Conservation (phyloP, 176 grass and related monocot genomes). For the Aegilops umbellulata region DNA sequence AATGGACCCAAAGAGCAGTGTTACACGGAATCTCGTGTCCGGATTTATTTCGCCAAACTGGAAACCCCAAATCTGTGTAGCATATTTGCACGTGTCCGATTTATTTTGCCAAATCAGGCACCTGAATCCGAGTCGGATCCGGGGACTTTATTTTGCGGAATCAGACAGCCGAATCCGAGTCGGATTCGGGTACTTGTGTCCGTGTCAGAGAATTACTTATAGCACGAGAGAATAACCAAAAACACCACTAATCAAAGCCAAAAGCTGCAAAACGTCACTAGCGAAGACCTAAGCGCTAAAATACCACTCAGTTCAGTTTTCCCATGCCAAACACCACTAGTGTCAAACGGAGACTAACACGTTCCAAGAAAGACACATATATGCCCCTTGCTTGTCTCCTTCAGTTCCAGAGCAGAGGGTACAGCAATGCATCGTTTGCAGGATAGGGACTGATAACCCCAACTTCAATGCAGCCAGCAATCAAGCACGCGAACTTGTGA, state of each 20-base stretch:
- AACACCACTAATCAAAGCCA: not conserved
- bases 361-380: not conserved
- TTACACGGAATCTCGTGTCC: not conserved
- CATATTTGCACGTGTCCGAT: not conserved
- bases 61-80: not conserved
- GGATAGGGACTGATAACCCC: not conserved
- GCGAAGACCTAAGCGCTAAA: not conserved
- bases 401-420: not conserved
- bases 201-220: not conserved
- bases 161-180: not conserved
- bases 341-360: not conserved
- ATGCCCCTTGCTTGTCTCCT: not conserved
- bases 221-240: not conserved
- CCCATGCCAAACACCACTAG: not conserved
- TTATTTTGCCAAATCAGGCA: not conserved
- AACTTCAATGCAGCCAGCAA: not conserved
- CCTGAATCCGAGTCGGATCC: not conserved
- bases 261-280: not conserved
- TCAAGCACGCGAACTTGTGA: not conserved
- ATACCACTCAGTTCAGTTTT: not conserved
- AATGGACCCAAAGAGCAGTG: not conserved
- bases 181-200: not conserved
- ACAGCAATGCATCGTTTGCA: not conserved
- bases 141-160: not conserved
- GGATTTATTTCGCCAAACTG: not conserved